Percentiles rank a stretch among this genome's conserved stretches.
Evolutionary conservation across 352 stramenopile species (phyloP).

Genomic region (Peronospora belbahrii): DNA sequence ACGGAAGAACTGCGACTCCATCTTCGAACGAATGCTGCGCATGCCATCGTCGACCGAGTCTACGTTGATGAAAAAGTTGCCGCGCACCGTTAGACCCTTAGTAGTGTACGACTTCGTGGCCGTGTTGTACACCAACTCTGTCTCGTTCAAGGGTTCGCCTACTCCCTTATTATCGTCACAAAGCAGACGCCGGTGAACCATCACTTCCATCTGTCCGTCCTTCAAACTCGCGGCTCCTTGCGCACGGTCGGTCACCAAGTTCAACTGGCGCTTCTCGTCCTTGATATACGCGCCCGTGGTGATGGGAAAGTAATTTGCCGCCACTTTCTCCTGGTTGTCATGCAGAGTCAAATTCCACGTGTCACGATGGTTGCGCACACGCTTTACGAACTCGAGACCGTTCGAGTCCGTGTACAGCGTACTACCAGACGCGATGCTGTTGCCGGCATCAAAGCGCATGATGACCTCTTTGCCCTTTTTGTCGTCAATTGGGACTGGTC

Average conservation of each 20-base stretch:
- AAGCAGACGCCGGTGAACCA: constrained; percentile 93
- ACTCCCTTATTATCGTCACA: constrained; percentile 92
- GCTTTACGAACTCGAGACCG: constrained; percentile 89
- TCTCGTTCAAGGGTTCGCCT: constrained; percentile 88
- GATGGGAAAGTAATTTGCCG: constrained; percentile 97
- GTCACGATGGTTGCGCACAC: constrained; percentile 81
- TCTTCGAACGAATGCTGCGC: constrained; percentile 44
- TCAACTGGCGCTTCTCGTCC: constrained; percentile 75
- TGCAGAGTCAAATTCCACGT: constrained; percentile 85
- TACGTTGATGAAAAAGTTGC: constrained; percentile 64
- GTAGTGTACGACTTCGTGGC: constrained; percentile 44
- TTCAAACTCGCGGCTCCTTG: constrained; percentile 88
- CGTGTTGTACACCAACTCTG: constrained; percentile 75
- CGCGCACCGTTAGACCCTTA: constrained; percentile 59
- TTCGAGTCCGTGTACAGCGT: constrained; percentile 94
- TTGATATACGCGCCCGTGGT: constrained; percentile 92
- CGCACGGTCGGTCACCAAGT: constrained; percentile 88
- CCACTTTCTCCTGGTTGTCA: constrained; percentile 89
- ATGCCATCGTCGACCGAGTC: constrained; percentile 49
- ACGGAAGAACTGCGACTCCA: constrained; percentile 62
- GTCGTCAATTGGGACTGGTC: constrained; percentile 59
- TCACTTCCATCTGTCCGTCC: constrained; percentile 93
- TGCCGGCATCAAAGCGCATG: constrained; percentile 72
- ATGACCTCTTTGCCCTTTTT: constrained; percentile 95
- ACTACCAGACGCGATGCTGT: constrained; percentile 39